A percentile compares a stretch with the other conserved stretches of the same genome.
Evolutionary conservation across 208 protist genomes (phyloP).

Genomic region (Trypanosoma mega): DNA sequence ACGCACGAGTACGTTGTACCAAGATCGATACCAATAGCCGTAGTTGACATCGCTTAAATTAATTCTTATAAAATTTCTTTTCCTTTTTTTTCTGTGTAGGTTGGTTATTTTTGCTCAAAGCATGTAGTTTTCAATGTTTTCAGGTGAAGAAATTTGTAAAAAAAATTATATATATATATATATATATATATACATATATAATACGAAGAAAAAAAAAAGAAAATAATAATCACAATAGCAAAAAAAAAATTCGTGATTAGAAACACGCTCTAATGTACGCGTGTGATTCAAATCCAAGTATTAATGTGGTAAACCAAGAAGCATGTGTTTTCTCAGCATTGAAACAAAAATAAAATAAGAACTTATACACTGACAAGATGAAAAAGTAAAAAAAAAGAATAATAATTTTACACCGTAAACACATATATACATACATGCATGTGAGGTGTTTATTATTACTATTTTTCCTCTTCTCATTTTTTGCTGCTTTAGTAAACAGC

Average conservation of each 20-base stretch:
- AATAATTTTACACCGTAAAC: no score
- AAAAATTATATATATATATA: slow-evolving; percentile 4
- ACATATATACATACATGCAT: no score
- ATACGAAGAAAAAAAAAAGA: slow-evolving; percentile 2
- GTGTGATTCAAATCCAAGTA: no score
- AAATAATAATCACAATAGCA: background rate
- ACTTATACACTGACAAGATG: no score
- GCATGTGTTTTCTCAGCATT: no score
- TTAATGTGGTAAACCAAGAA: no score
- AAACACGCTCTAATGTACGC: no score
- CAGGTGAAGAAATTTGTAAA: no score
- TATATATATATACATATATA: background rate
- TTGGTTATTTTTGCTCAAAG: background rate
- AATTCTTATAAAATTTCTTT: slow-evolving; percentile 4
- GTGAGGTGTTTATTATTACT: no score
- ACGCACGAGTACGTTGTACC: slow-evolving; percentile 98
- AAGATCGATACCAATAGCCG: slow-evolving; percentile 93
- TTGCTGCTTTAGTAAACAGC: slow-evolving; percentile 11
- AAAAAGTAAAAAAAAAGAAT: no score
- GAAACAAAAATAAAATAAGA: no score
- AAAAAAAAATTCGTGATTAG: no score
- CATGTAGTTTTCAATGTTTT: slow-evolving; percentile 2
- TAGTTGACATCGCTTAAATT: slow-evolving; percentile 29
- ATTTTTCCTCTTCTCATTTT: slow-evolving; percentile 12
- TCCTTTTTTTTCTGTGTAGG: slow-evolving; percentile 6